Percentiles rank a stretch among this genome's conserved stretches.
phyloP scores from a whole-genome alignment of 352 stramenopile species.

The Pythium sp. region DNA sequence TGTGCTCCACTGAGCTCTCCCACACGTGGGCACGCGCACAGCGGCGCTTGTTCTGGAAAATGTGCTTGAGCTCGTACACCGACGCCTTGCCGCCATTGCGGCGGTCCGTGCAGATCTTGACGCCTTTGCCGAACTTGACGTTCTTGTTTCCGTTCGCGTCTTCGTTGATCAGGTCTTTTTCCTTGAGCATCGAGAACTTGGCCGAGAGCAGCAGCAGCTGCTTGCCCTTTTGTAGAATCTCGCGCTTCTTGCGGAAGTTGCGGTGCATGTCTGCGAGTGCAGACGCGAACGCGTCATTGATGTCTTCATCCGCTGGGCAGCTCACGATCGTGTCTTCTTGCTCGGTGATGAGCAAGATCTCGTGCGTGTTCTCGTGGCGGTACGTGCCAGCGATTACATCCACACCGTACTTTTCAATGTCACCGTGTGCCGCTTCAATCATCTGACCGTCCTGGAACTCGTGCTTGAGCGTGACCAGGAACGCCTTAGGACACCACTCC shows the following conservation, averaged over 20 bases:
- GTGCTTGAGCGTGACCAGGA: constrained; percentile 79
- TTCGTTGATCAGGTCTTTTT: constrained; percentile 83
- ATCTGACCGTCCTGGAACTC: constrained; percentile 63
- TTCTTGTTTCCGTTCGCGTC: constrained; percentile 87
- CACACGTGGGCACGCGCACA: constrained; percentile 76
- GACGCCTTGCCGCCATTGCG: constrained; percentile 37
- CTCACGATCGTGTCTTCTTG: constrained; percentile 81
- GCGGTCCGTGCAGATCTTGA: constrained; percentile 73
- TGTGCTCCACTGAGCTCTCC: constrained; percentile 55
- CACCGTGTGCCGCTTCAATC: constrained; percentile 62
- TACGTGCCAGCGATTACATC: constrained; percentile 76
- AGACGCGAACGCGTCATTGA: constrained; percentile 78
- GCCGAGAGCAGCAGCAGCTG: constrained; percentile 74
- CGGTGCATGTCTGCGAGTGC: constrained; percentile 73
- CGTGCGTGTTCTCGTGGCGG: constrained; percentile 34
- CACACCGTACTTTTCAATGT: constrained; percentile 80
- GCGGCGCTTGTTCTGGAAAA: constrained; percentile 84
- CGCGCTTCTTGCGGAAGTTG: constrained; percentile 64
- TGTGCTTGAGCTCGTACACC: constrained; percentile 82
- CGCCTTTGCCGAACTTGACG: constrained; percentile 73
- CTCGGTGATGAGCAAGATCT: constrained; percentile 79
- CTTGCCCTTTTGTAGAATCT: constrained; percentile 80
- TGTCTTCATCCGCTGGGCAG: constrained; percentile 70
- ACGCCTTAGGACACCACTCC: constrained; percentile 78
- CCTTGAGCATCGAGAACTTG: constrained; percentile 88